phyloP scores from a whole-genome alignment of 345 rosid genomes.

The Rhodamnia rubescens region DNA sequence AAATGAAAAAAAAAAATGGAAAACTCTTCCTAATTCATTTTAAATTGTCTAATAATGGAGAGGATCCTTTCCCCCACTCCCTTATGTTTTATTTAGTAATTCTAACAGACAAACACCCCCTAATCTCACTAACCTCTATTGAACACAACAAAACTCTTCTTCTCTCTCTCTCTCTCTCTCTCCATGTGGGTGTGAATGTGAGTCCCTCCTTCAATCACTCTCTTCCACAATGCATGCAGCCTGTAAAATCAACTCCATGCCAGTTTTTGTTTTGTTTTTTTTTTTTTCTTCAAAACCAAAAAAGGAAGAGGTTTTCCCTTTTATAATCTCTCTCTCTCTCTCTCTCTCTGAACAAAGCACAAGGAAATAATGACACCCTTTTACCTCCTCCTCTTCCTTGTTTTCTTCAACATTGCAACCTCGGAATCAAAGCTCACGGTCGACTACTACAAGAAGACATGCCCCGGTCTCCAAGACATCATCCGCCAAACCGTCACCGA shows the following conservation, averaged over 20 bases:
- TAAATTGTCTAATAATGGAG: neutral
- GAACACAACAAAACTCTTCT: neutral
- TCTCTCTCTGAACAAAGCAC: neutral
- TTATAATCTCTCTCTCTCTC: neutral
- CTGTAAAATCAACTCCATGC: neutral
- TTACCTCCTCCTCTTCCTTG: slow-evolving; percentile 3
- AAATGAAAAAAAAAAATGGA: neutral
- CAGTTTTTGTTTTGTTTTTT: neutral
- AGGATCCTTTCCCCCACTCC: neutral
- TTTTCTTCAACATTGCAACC: neutral
- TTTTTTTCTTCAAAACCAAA: neutral
- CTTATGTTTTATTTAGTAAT: neutral
- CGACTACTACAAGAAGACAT: slow-evolving; percentile 40
- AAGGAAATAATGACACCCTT: neutral
- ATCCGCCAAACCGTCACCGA: slow-evolving; percentile 21
- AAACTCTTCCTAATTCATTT: neutral
- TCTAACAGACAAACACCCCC: no score
- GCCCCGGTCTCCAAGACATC: slow-evolving; percentile 41
- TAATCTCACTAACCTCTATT: neutral
- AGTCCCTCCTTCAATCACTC: slow-evolving; percentile 11
- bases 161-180: neutral
- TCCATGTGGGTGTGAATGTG: neutral
- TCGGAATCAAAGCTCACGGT: slow-evolving; percentile 8
- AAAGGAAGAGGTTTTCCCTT: neutral
- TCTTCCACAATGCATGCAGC: slow-evolving; percentile 7